Conservation (phyloP, 1,284 basidiomycete species). For the Puccinia novopanici region DNA sequence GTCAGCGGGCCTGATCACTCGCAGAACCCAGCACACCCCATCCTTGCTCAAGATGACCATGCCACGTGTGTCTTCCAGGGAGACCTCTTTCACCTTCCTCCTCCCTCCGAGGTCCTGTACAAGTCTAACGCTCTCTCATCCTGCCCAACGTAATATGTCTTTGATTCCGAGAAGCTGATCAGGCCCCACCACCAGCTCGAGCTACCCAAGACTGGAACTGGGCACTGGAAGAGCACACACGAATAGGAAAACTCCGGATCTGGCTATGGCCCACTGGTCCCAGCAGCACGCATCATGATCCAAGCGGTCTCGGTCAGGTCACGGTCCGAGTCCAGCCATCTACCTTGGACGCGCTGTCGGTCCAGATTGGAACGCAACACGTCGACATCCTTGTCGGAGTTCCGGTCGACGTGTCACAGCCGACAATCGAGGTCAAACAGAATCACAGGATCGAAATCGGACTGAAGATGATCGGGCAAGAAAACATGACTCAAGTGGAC, state of each 20-base stretch:
- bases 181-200: neutral
- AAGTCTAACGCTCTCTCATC: neutral
- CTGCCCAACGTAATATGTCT: neutral
- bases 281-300: neutral
- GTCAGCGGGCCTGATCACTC: neutral
- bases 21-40: neutral
- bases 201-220: slow-evolving; percentile 10
- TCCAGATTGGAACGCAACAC: slow-evolving; percentile 5
- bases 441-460: slow-evolving; percentile 14
- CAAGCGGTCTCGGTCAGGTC: neutral
- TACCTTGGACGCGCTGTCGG: neutral
- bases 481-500: neutral
- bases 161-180: neutral
- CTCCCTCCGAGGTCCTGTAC: neutral
- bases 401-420: neutral
- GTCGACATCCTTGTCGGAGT: slow-evolving; percentile 5
- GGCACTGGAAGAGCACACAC: slow-evolving; percentile 29
- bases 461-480: neutral
- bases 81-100: slow-evolving; percentile 12
- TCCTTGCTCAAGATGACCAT: neutral
- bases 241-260: slow-evolving; percentile 21
- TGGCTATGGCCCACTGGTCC: slow-evolving; percentile 12
- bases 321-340: neutral
- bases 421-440: neutral
- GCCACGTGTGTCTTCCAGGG: neutral